Base-by-base conservation (phyloP, 257 asterid genomes). In the Cinchona pubescens region DNA sequence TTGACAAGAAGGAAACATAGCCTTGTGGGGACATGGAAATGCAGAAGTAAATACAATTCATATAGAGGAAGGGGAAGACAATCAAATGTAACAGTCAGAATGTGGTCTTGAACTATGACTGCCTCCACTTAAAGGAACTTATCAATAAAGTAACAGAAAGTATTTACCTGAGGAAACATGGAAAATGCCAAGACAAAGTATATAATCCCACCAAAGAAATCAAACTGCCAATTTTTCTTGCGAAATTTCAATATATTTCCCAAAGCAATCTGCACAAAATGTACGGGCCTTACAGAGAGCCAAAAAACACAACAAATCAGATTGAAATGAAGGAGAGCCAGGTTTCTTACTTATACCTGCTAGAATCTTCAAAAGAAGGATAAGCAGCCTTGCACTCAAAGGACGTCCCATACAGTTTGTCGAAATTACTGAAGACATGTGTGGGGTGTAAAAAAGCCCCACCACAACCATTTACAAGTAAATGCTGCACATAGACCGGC, bases 391-490 rank as follows among this genome's bases (percentile, higher is more conserved):
- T 95, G 91, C 89, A 78, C 78, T 95, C 98, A 46, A 91, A 95
- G 46, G 94, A 66, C 29, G 92, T 83, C 76, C 86, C 96, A n/a
- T 82, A 80, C 53, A 82, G 74, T 73, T 82, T 82, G 66, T 86
- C 75, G 77, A 92, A 95, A 84, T 89, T 88, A 73, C 89, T 86
- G 80, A 95, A 95, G 73, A 92, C 98, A 55, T 95, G 99, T 37
- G 99, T 95, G 53, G 99, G 99, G 82, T 95, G 99, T 91, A 95
- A 81, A 89, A 95, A 95, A 10, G 98, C 99, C 75, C 99, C 99
- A 38, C 99, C 98, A 79, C 98, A 95, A 75, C 99, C 99, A 85
- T 92, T 95, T 74, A 92, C 99, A 66, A 92, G 93, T 80, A 95
- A 82, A 86, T 95, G 98, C 49, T 91, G 98, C 81, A 95, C 98